Evolutionary conservation across 805 yeast genomes (phyloP), one percentile per base, ranked within the genome.

Genomic region (Sugiyamaella chiloensis): DNA sequence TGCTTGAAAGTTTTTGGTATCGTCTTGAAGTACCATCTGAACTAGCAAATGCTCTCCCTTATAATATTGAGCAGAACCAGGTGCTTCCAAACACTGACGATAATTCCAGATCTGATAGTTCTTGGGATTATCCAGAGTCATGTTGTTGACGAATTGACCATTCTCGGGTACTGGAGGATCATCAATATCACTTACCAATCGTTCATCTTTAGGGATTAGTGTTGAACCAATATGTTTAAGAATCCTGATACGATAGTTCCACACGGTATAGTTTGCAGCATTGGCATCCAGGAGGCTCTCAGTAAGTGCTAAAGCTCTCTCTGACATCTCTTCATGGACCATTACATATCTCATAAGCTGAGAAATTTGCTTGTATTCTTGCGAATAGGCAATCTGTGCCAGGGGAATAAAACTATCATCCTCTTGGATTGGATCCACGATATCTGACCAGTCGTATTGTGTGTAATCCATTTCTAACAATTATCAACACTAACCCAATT

Each of bases 91-190:
- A 27, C 80, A 69, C 59, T 85, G 90, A 48, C 97, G 76, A 61
- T 91, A 90, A 58, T 90, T 87, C 97, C 98, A 93, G n/a, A 91
- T 84, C 65, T 93, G 99, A 67, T 93, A 93, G 69, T 90, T 91
- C 64, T 93, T 93, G 34, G 90, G 85, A 63, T 85, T 84, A 9
- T 76, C 81, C 42, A 85, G 60, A 0, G 96, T 90, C 29, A 87
- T 68, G 27, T 72, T 72, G 58, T 87, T 93, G 53, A 88, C 74
- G 96, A 96, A 88, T 31, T 78, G 78, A 31, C 88, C 70, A 60
- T 91, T 96, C 12, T 61, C 67, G 11, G 58, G 61, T 5, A 58
- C 54, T 6, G 40, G 44, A 4, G 60, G 59, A 20, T 48, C 52
- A 11, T 21, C 45, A 9, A 26, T 44, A 29, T 44, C 37, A 5